These are phyloP conservation scores for Termitomyces sp. DNA, from an alignment of 768 basidiomycete genomes.

Conservation along the genomic window DNA sequence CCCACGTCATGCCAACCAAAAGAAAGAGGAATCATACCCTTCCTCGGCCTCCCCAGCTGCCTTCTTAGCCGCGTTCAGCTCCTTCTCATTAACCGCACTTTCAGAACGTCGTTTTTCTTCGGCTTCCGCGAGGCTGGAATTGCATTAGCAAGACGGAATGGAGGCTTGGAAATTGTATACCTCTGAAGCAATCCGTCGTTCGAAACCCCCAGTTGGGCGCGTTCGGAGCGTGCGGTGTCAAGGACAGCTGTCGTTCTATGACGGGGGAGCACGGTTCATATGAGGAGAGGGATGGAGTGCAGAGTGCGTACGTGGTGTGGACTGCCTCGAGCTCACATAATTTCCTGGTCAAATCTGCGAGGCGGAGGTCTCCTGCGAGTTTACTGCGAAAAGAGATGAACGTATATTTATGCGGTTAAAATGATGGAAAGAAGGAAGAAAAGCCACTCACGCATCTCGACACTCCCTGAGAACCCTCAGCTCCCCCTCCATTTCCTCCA, in stretches of 20 bases:
- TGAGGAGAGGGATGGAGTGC: not conserved
- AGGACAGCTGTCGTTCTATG: not conserved
- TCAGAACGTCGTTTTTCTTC: not conserved
- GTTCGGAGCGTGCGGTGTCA: not conserved
- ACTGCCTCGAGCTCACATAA: not conserved
- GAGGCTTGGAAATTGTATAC: not conserved
- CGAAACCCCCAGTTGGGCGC: not conserved
- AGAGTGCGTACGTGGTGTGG: not conserved
- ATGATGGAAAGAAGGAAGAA: not conserved
- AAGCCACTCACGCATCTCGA: not conserved
- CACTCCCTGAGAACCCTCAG: not conserved
- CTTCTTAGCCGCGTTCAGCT: not conserved
- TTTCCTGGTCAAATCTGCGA: not conserved
- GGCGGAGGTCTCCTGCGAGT: not conserved
- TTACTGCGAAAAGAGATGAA: not conserved
- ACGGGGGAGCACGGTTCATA: too few species aligned
- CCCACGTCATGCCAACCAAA: too few species aligned
- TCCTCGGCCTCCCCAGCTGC: not conserved
- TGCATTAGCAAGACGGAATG: not conserved
- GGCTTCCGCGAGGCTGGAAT: not conserved
- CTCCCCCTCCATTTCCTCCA: not conserved
- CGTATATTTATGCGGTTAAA: not conserved
- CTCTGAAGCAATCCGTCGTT: conserved; percentile 1
- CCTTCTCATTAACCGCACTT: not conserved
- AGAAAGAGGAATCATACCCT: not conserved